Base-by-base conservation (phyloP, 257 asterid genomes). In the Nicotiana tomentosiformis region DNA sequence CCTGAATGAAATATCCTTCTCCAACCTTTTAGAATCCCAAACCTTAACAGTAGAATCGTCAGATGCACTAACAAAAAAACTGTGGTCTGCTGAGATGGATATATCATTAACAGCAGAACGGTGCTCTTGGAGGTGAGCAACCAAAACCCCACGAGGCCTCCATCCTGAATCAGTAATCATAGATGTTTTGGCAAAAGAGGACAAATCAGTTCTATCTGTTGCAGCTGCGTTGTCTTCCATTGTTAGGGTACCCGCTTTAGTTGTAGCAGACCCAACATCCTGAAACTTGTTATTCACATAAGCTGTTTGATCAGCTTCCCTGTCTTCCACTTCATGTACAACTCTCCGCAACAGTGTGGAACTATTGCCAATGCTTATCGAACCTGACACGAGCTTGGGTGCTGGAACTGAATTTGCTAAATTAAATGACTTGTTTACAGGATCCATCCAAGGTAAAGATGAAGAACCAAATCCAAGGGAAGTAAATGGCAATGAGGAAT, bases 141-240 rank as follows among this genome's bases (percentile, higher is more conserved):
- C 98, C 92, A 96, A 88, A 83, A 96, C 98, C 82, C 98, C 99
- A 72, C 98, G 97, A 80, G 98, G 99, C 89, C 94, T 94, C 99
- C 99, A 96, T 72, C 99, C 98, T 70, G 99, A 96, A 90, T 94
- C 98, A 43, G 98, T 97, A 90, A 93, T 81, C 55, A 95, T 90
- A 33, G 97, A 90, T 83, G 96, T 87, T 90, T 92, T 90, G 66
- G 92, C 90, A 80, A 86, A 89, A 35, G 97, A 86, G 46, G 98
- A 84, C 67, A 87, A 81, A 79, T 91, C 98, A 66, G 89, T 84
- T 82, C 90, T 89, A 90, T 94, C 98, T 30, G 85, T 81, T 8
- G 92, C 81, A 35, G 88, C 69, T 43, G 93, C 84, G 87, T 79
- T 87, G 85, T 89, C 91, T 84, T 91, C 97, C 60, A 84, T 68